Evolutionary conservation across 495 filamentous ascomycete genomes (phyloP), one percentile per base, ranked within the genome.

Genomic region (Lichina pygmaea): DNA sequence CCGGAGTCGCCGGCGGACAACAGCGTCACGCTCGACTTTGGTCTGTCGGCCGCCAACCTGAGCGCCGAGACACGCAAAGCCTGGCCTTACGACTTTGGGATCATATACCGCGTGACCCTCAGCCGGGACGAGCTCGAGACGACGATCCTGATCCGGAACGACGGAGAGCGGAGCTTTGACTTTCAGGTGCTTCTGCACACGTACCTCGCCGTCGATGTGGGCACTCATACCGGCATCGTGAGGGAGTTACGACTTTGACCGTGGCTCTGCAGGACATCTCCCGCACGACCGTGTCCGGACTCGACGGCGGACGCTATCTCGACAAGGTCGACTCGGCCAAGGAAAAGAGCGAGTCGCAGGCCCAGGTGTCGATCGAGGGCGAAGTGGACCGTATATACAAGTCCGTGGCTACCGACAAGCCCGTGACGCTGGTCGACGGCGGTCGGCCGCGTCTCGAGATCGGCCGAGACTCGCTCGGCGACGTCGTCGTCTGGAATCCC

Each of bases 401-500:
- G 0, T 41, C 50, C 8, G 54, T 62, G 47, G 53, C 56, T 42
- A 68, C 64, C 7, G 56, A 54, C 34, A 61, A 58, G 50, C 68
- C 62, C 45, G 54, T 81, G 31, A 58, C 66, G 2, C 71, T 92
- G 5, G 50, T 63, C 1, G 66, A 77, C 45, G 68, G 66, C 44
- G 75, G 73, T 38, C 63, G 67, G 54, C 59, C 75, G 43, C 59
- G 68, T 32, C 92, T 76, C 61, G 71, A 70, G 16, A 64, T 94
- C 33, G 68, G 72, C 13, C 70, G 91, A 38, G 80, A 93, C 58
- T 83, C 77, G 53, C 62, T 99, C 46, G 62, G 62, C 45, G 81
- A 95, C 45, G 77, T 85, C 33, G 86, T 93, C 2, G 81, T 99
- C 3, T 99, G 91, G 91, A 99, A 99, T 58, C 91, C 91, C 5